Percentiles rank a stretch among this genome's conserved stretches.
These are phyloP conservation scores for Periconia macrospinosa DNA, from an alignment of 2,329 filamentous ascomycete genomes.

Conservation along the genomic window DNA sequence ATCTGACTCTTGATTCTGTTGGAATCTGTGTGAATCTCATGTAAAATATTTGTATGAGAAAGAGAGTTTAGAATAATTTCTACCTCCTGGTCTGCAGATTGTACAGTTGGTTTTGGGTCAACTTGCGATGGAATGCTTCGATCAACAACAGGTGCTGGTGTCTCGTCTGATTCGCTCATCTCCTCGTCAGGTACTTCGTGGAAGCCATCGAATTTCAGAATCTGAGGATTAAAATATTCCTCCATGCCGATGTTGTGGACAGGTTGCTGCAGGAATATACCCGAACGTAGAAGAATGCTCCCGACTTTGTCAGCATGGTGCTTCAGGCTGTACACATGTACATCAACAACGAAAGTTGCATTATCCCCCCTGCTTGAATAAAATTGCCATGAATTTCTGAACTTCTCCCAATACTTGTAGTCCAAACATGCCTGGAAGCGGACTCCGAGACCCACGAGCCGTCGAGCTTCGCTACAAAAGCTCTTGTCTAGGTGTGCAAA, in stretches of 20 bases:
- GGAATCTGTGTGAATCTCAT: conserved; percentile 8
- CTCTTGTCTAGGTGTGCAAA: conserved; percentile 10
- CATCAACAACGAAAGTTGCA: conserved; percentile 6
- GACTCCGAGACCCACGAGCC: conserved; percentile 3
- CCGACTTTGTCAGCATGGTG: conserved; percentile 12
- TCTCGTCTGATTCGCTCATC: background rate
- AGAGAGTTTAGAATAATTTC: conserved; percentile 1
- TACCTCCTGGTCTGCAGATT: background rate
- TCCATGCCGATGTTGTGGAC: conserved; percentile 2
- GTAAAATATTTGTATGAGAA: conserved; percentile 3
- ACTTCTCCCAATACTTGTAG: conserved; percentile 1
- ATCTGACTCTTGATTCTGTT: conserved; percentile 6
- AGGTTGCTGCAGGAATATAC: conserved; percentile 9
- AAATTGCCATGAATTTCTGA: background rate
- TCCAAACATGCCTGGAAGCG: conserved; percentile 2
- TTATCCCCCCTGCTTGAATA: background rate
- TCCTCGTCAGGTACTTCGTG: background rate
- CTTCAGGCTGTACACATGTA: conserved; percentile 7
- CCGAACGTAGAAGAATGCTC: conserved; percentile 2
- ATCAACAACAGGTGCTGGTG: background rate
- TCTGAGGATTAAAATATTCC: conserved; percentile 12
- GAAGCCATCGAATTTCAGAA: conserved; percentile 11
- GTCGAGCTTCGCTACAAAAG: conserved; percentile 7
- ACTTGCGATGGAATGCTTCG: background rate
- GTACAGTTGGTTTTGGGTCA: background rate